Evolutionary conservation across 495 filamentous ascomycete species (phyloP).

Genomic region (Podospora pseudocomata): DNA sequence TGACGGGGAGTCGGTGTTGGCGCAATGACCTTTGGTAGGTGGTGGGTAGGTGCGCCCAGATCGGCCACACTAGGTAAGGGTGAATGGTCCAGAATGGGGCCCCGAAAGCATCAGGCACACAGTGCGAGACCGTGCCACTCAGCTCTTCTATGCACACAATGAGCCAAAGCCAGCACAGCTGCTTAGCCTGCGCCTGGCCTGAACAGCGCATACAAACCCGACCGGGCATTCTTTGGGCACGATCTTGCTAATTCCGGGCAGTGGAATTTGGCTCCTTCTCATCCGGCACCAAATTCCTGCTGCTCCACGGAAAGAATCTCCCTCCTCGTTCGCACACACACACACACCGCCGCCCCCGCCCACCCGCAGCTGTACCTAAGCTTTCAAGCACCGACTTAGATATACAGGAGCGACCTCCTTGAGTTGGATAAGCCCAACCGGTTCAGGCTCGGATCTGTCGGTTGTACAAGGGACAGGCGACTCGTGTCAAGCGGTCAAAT

Average conservation of each 20-base stretch:
- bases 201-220: no score
- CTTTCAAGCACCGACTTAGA: not conserved
- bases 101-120: not conserved
- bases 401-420: not conserved
- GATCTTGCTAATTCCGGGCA: no score
- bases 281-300: no score
- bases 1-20: constrained; percentile 29
- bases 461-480: not conserved
- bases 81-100: constrained; percentile 7
- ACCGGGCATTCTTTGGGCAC: no score
- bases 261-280: no score
- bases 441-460: not conserved
- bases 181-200: not conserved
- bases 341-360: no score
- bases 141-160: not conserved
- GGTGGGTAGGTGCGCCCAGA: constrained; percentile 23
- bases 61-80: constrained; percentile 14
- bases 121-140: constrained; percentile 1
- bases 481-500: constrained; percentile 5
- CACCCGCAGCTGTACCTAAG: not conserved
- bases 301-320: no score
- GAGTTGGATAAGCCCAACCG: not conserved
- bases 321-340: no score
- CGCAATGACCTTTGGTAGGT: constrained; percentile 23
- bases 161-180: not conserved